Evolutionary conservation across 805 yeast species (phyloP).

Genomic region (Wickerhamomyces ciferrii): DNA sequence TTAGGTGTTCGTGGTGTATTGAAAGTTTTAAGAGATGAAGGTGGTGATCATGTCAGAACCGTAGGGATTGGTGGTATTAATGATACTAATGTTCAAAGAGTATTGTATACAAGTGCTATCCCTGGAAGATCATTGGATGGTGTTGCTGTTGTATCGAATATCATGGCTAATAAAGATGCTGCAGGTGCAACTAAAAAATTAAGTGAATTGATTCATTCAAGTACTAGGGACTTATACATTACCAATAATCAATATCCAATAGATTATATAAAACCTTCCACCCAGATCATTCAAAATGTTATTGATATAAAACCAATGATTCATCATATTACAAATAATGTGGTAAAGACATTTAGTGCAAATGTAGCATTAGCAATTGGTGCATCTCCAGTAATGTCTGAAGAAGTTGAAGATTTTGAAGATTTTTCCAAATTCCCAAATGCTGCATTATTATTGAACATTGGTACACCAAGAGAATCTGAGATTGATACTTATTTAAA

Average conservation of each 20-base stretch:
- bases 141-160: slow-evolving; percentile 84
- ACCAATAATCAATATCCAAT: background rate
- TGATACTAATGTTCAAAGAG: slow-evolving; percentile 52
- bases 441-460: slow-evolving; percentile 58
- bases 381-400: slow-evolving; percentile 88
- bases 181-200: slow-evolving; percentile 40
- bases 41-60: slow-evolving; percentile 39
- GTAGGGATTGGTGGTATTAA: slow-evolving; percentile 83
- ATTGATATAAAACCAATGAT: slow-evolving; percentile 48
- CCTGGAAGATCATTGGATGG: slow-evolving; percentile 59
- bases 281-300: slow-evolving; percentile 19
- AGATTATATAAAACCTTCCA: background rate
- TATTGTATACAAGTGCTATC: slow-evolving; percentile 42
- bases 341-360: slow-evolving; percentile 86
- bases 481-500: slow-evolving; percentile 35
- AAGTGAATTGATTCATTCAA: slow-evolving; percentile 23
- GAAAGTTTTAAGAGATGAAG: slow-evolving; percentile 33
- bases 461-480: slow-evolving; percentile 61
- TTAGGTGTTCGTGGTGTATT: slow-evolving; percentile 56
- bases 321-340: slow-evolving; percentile 84
- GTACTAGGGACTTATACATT: slow-evolving; percentile 10
- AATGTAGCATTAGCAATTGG: slow-evolving; percentile 81
- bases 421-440: slow-evolving; percentile 57
- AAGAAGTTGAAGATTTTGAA: slow-evolving; percentile 56
- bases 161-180: slow-evolving; percentile 62